A percentile compares a stretch with the other conserved stretches of the same genome.
Evolutionary conservation across 169 alveolate species (phyloP).

Genomic region (Plasmodium fragile): DNA sequence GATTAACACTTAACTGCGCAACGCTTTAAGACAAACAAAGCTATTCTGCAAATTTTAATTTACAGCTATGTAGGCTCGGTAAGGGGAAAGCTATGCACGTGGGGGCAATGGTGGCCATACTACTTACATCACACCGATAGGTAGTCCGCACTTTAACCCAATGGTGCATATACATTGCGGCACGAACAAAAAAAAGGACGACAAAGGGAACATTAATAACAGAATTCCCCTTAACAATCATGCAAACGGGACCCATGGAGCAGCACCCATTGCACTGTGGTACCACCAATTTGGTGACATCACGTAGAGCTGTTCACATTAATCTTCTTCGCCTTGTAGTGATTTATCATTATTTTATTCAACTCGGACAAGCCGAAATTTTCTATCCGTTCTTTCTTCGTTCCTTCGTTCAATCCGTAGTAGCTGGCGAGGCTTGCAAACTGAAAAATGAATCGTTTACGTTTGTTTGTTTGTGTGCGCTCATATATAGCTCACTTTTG

Average conservation of each 20-base stretch:
- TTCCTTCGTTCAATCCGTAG: slow-evolving; percentile 41
- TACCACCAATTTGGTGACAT: not conserved
- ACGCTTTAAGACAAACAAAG: not conserved
- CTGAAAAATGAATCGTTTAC: slow-evolving; percentile 16
- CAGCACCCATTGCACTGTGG: not conserved
- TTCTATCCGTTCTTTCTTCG: slow-evolving; percentile 18
- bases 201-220: not conserved
- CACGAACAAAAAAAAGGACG: not conserved
- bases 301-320: slow-evolving; percentile 28
- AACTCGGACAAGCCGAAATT: slow-evolving; percentile 70
- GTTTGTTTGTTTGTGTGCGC: not conserved
- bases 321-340: slow-evolving; percentile 69
- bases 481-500: not conserved
- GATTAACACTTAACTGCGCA: not conserved
- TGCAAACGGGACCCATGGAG: not conserved
- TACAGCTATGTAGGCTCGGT: not conserved
- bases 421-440: slow-evolving; percentile 37
- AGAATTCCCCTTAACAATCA: not conserved
- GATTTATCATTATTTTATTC: slow-evolving; percentile 73
- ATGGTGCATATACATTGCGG: not conserved
- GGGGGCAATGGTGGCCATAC: not conserved
- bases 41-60: not conserved
- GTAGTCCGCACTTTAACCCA: not conserved
- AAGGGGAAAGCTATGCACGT: not conserved
- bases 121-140: not conserved